Base-by-base conservation (phyloP, 768 basidiomycete species). In the Psilocybe cyanescens region DNA sequence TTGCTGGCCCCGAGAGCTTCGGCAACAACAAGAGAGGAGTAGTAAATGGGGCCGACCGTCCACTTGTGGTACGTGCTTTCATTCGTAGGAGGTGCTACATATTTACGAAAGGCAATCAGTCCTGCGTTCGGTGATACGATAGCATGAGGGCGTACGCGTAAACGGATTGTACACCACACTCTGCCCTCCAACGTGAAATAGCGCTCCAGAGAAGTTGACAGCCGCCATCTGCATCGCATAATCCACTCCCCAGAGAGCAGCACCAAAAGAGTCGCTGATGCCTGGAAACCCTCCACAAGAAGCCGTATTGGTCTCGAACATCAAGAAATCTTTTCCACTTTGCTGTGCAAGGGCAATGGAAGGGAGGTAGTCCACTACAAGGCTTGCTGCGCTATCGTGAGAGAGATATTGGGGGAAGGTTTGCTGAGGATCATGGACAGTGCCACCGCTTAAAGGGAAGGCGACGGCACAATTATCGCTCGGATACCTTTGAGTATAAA, bases 11-110 rank as follows among this genome's bases (percentile, higher is more conserved):
- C 90, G 24, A 94, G 76, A 2, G 81, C 79, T 71, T 94, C 92
- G 1, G 91, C 87, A 59, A 89, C 76, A 63, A 85, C 81, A 4
- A 95, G 77, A 3, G 88, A 82, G 1, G 91, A 81, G 72, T 94
- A 94, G 75, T 91, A 93, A 51, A 89, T 77, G 0, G 91, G 85
- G 0, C 90, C 90, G 50, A 92, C 78, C 0, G 89, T 90, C 91
- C 91, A 94, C 74, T 89, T 76, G 58, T 81, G 82, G 75, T 81
- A 86, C 0, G 77, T 68, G 6, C 85, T 83, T 61, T 88, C 79
- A 65, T 88, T 86, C 50, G 44, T 83, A 81, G 44, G 80, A 74
- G 19, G 77, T 3, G 82, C 79, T 71, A 93, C 92, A 0, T 76
- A 62, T 87, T 81, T 14, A 35, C 33, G 11, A 35, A 35, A 6